Base-by-base conservation (phyloP, 2,329 filamentous ascomycete species). In the Coleophoma eucalyptorum region DNA sequence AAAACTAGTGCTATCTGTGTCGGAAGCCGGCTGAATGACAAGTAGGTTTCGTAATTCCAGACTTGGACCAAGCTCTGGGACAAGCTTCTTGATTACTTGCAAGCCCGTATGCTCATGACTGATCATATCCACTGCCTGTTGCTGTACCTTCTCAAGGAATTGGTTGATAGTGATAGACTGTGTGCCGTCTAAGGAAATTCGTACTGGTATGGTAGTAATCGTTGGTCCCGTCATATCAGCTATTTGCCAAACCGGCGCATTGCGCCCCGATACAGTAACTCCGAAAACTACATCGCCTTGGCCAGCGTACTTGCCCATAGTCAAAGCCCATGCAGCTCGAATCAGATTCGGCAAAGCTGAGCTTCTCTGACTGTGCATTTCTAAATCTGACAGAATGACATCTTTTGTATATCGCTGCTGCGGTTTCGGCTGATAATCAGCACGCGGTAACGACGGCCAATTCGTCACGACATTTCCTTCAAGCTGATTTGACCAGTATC, bases 91-190 rank as follows among this genome's bases (percentile, higher is more conserved):
- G 16, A 62, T 62, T 18, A 47, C 50, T 20, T 57, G 52, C 11
- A 61, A 21, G 4, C 60, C 60, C 15, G 72, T 62, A 53, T 82
- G 78, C 53, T 81, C 72, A 57, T 79, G 72, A 1, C 75, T 74
- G 18, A 80, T 77, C 55, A 76, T 72, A 6, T 72, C 64, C 0
- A 74, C 67, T 1, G 71, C 72, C 37, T 72, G 65, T 20, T 72
- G 63, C 31, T 80, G 76, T 2, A 80, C 64, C 3, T 62, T 58
- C 32, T 73, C 63, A 16, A 82, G 62, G 49, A 73, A 79, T 31
- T 74, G 62, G 0, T 57, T 54, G 7, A 72, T 62, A 3, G 63
- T 61, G 4, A 56, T 56, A 8, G 19, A n/a, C 26, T 44, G 19
- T 16, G 61, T 59, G 2, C 63, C 53, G n/a, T 63, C 61, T 20